A percentile compares a stretch with the other conserved stretches of the same genome.
Conservation (phyloP, 2,329 filamentous ascomycete genomes). For the Daldinia eschscholtzii region DNA sequence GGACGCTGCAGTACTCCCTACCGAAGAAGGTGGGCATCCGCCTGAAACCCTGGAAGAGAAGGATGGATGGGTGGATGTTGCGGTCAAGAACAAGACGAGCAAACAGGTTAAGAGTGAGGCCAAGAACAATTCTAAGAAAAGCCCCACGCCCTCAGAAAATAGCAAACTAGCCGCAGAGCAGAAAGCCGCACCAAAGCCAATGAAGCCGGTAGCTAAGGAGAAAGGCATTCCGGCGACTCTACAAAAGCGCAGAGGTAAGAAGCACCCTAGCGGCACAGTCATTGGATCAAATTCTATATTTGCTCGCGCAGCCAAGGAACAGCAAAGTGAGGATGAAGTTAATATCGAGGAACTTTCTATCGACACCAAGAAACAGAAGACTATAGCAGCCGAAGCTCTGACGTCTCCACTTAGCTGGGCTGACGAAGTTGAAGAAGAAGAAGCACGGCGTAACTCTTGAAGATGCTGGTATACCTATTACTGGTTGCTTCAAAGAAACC, state of each 20-base stretch:
- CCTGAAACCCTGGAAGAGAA: background rate
- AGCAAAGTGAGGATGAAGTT: background rate
- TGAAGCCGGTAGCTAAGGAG: background rate
- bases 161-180: background rate
- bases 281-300: slow-evolving; percentile 29
- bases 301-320: slow-evolving; percentile 13
- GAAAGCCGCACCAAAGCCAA: background rate
- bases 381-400: background rate
- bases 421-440: slow-evolving; percentile 10
- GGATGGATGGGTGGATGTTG: slow-evolving; percentile 17
- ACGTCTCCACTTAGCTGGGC: background rate
- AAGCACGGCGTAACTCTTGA: background rate
- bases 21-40: background rate
- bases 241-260: slow-evolving; percentile 5
- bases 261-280: slow-evolving; percentile 16
- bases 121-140: slow-evolving; percentile 1
- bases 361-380: background rate
- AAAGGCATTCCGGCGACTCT: background rate
- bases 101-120: slow-evolving; percentile 8
- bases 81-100: slow-evolving; percentile 6
- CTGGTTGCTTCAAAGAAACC: background rate
- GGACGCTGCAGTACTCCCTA: background rate
- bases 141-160: background rate
- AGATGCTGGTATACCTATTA: background rate
- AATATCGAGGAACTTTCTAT: background rate